These are phyloP conservation scores for Aspergillus heteromorphus DNA, from an alignment of 495 filamentous ascomycete genomes.

Conservation along the genomic window DNA sequence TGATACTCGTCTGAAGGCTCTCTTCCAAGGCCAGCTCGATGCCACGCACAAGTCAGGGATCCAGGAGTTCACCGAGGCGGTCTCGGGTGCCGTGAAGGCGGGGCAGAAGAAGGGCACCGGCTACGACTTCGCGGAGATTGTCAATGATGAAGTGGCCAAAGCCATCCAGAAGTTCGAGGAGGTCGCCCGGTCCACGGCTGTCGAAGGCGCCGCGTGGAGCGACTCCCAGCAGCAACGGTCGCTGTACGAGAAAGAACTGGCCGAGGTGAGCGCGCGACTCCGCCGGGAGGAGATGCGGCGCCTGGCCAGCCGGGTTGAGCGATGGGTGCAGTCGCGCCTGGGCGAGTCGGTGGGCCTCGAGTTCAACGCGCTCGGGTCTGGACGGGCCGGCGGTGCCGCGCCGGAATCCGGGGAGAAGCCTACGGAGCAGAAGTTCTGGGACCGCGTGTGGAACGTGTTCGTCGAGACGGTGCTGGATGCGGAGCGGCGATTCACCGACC, in stretches of 20 bases:
- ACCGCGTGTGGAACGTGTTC: conserved; percentile 89
- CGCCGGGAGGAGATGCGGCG: conserved; percentile 94
- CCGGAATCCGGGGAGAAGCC: conserved; percentile 73
- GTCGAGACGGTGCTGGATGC: conserved; percentile 79
- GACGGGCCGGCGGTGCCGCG: conserved; percentile 71
- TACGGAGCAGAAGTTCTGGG: conserved; percentile 83
- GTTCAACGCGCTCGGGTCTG: conserved; percentile 89
- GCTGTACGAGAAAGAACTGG: conserved; percentile 71
- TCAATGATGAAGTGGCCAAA: conserved; percentile 71
- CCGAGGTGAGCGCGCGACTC: conserved; percentile 74
- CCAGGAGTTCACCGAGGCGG: conserved; percentile 78
- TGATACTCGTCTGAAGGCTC: conserved; percentile 75
- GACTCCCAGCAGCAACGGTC: conserved; percentile 61
- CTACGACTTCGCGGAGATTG: conserved; percentile 95
- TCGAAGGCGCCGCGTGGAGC: conserved; percentile 78
- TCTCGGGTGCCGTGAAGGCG: conserved; percentile 72
- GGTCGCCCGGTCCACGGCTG: conserved; percentile 65
- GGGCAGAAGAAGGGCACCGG: conserved; percentile 83
- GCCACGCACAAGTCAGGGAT: conserved; percentile 89
- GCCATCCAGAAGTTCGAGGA: conserved; percentile 70
- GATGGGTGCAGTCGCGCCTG: conserved; percentile 84
- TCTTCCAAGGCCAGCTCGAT: conserved; percentile 81
- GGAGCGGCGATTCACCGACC: conserved; percentile 74
- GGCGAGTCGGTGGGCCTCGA: conserved; percentile 85
- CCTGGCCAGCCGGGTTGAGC: conserved; percentile 81